Base-by-base conservation (phyloP, 2,329 filamentous ascomycete species). In the Cladosporium sp. region DNA sequence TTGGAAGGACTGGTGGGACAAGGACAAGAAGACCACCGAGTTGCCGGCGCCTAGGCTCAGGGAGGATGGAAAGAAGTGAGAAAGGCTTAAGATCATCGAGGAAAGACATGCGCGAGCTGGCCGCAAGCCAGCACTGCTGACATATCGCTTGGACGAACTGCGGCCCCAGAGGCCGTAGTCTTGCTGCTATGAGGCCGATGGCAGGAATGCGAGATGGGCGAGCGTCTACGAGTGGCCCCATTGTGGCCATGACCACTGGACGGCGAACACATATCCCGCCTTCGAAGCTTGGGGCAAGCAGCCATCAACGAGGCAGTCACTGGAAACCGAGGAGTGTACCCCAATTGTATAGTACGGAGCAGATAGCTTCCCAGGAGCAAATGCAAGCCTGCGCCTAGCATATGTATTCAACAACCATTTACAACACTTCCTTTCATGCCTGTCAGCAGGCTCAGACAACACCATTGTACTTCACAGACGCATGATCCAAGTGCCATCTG, bases 1-100 rank as follows among this genome's bases (percentile, higher is more conserved):
- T 53, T 78, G 80, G 65, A 71, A 74, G 62, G 77, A 80, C 64
- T 81, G 77, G 77, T 81, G 78, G 79, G 77, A 71, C 52, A 71
- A 73, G 63, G 69, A 70, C 49, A 54, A 57, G 58, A 64, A 60
- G 58, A 68, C 61, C 60, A 65, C 62, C 57, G 55, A 57, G 25
- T 25, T 57, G 55, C 45, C 45, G 6, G 37, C 45, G 10, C 45
- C 39, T 7, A 34, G 32, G 13, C 44, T 40, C 12, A 42, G 36
- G 19, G 45, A 49, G 10, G 44, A 50, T 3, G 47, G 47, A 17
- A 57, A 57, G 40, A 57, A 57, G 35, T 57, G 54, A 57, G n/a
- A 9, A 10, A 32, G 15, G 44, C 15, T 35, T 4, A 25, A 12
- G 40, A 13, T 28, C 12, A 22, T 53, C 20, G 37, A n/a, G 20